Evolutionary conservation across 1,139 yeast species (phyloP).

Genomic region (Candida glucosophila): DNA sequence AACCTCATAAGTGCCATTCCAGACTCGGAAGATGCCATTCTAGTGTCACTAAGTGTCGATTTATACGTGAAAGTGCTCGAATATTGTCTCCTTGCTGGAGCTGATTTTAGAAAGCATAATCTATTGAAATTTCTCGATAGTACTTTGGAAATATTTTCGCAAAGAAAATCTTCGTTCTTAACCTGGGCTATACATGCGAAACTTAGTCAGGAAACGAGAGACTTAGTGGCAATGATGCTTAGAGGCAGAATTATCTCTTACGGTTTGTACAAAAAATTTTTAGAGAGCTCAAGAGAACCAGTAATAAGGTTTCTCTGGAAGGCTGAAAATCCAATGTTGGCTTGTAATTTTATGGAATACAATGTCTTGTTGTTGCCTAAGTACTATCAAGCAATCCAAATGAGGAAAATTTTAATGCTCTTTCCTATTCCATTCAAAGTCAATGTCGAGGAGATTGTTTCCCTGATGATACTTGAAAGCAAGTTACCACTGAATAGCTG

Average conservation of each 20-base stretch:
- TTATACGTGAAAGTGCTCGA: slow-evolving; percentile 3
- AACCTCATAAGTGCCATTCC: slow-evolving; percentile 15
- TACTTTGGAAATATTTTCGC: slow-evolving; percentile 5
- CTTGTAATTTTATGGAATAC: slow-evolving; percentile 20
- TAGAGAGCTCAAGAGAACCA: slow-evolving; percentile 5
- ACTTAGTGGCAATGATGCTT: slow-evolving; percentile 5
- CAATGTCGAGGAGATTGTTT: slow-evolving; percentile 17
- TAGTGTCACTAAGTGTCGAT: slow-evolving; percentile 4
- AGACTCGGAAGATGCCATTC: slow-evolving; percentile 3
- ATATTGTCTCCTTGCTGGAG: slow-evolving; percentile 5
- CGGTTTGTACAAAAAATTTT: slow-evolving; percentile 10
- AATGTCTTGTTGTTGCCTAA: slow-evolving; percentile 21
- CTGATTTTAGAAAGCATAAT: slow-evolving; percentile 25
- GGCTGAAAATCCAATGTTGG: slow-evolving; percentile 1
- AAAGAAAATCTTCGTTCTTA: too few species aligned
- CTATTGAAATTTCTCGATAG: slow-evolving; percentile 17
- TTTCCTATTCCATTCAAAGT: slow-evolving; percentile 7
- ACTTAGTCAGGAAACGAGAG: slow-evolving; percentile 2
- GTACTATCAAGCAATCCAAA: slow-evolving; percentile 20
- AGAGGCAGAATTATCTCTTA: slow-evolving; percentile 12
- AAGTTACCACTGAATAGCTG: slow-evolving; percentile 23
- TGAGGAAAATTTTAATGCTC: slow-evolving; percentile 10
- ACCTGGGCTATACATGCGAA: slow-evolving; percentile 1
- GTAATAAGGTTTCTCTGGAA: slow-evolving; percentile 1
- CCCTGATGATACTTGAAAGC: slow-evolving; percentile 25